Base-by-base conservation (phyloP, 2,329 filamentous ascomycete species). In the Phoma herbarum region DNA sequence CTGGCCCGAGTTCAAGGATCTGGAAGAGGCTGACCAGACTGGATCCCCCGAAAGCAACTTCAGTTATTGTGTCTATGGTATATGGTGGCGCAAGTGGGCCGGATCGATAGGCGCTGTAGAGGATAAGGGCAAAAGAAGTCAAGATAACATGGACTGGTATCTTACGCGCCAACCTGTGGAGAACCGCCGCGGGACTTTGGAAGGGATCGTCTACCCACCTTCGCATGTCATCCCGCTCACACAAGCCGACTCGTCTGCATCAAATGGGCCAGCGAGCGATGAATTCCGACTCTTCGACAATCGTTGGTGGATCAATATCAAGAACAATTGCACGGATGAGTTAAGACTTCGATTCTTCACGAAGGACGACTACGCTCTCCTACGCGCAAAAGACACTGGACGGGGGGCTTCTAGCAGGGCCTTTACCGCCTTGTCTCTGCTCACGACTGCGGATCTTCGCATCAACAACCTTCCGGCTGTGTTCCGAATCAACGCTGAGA, bases 271-370 rank as follows among this genome's bases (percentile, higher is more conserved):
- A 4, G 10, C 4, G 6, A 6, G 20, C 20, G 9, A 20, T 20
- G 45, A 39, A 4, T 83, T 77, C 72, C 73, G 75, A 5, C 77
- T 88, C 16, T 87, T 84, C 78, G 85, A 87, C 65, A 78, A 80
- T 45, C 78, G 85, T 20, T 86, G 78, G 70, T 88, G 85, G 85
- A 76, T 87, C 47, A 79, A 77, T 2, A 54, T 86, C 11, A 66
- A 71, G 26, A 76, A 82, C 18, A 54, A 64, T 4, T 67, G 68
- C 2, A 46, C 61, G 1, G 60, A 66, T 23, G 57, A 63, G 1
- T 57, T 84, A 5, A 59, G 74, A 1, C 62, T 85, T 20, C 80
- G 83, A 12, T 49, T 60, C 16, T 64, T 78, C 26, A 44, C 58
- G 3, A 53, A 60, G 18, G 39, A 57, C 16, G 69, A 75, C 26